These are phyloP conservation scores for Hyphodiscus hymeniophilus DNA, from an alignment of 495 filamentous ascomycete species.

Conservation along the genomic window DNA sequence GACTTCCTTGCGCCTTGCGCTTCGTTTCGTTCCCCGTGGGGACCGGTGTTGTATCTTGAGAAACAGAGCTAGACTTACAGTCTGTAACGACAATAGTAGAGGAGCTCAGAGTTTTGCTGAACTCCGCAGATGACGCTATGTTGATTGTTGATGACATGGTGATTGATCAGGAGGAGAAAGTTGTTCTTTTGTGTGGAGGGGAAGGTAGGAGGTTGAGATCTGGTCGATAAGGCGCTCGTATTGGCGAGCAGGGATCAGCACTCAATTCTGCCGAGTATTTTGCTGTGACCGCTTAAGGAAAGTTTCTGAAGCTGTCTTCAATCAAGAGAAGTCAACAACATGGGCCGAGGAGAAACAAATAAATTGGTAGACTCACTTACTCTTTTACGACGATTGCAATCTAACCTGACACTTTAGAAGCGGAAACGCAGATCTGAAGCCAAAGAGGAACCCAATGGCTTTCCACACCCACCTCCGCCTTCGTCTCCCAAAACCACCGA, in stretches of 20 bases:
- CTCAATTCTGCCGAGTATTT: conserved; percentile 12
- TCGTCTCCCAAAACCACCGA: not conserved
- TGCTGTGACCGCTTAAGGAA: conserved; percentile 6
- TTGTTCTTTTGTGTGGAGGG: not conserved
- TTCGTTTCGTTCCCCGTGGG: too few species aligned
- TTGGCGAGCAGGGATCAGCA: conserved; percentile 5
- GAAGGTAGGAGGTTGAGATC: conserved; percentile 16
- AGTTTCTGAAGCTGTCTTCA: too few species aligned
- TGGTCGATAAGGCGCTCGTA: conserved; percentile 19
- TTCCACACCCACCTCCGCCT: not conserved
- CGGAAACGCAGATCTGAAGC: conserved; percentile 21
- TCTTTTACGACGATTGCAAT: not conserved
- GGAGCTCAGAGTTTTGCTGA: conserved; percentile 23
- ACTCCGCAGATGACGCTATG: conserved; percentile 25
- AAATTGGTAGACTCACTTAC: conserved; percentile 11
- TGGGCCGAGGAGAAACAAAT: conserved; percentile 23
- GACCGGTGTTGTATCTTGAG: not conserved
- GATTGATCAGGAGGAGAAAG: not conserved
- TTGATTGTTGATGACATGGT: conserved; percentile 18
- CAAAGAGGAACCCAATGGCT: conserved; percentile 15
- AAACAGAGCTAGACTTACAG: conserved; percentile 21
- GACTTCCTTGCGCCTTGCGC: too few species aligned
- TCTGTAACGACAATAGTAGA: conserved; percentile 27
- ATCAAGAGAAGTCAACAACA: conserved; percentile 7
- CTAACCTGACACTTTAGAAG: conserved; percentile 12